Evolutionary conservation across 108 stramenopile genomes (phyloP), one percentile per base, ranked within the genome.

Genomic region (Discostella pseudostelligera): DNA sequence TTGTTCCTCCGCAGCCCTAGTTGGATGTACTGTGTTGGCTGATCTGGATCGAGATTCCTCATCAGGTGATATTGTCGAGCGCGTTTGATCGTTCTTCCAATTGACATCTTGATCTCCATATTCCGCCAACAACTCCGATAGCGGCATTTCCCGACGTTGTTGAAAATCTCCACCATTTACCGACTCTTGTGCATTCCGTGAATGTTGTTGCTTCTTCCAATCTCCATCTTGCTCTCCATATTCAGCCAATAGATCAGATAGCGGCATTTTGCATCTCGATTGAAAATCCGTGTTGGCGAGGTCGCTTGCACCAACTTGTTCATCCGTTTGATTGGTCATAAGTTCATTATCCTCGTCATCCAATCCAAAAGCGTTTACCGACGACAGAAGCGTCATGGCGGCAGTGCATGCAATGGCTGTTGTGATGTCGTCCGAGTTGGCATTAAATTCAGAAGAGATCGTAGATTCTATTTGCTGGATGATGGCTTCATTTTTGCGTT

Each of bases 71-170:
- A 26, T 24, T 22, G 24, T 28, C 13, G 54, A 3, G 2, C 50
- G 44, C n/a, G 62, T 22, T 12, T 55, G 32, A 32, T 60, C 49
- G 22, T 77, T 61, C 58, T 82, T 80, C 83, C 81, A 93, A 66
- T 93, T 60, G 21, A 61, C 72, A 76, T 93, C 92, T 57, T 79
- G 70, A 50, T 87, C 76, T 39, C 89, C 92, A 56, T 87, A 90
- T 21, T 89, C 88, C 16, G 71, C 72, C 59, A 90, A 50, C 13
- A 93, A 58, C 9, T 83, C 79, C 14, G 75, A 59, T 49, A 85
- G 43, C 3, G 77, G 72, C 62, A 67, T 51, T 49, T 57, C 40
- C 11, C 53, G 45, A 13, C 69, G 59, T 50, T 59, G 56, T 39
- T 36, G 39, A 48, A 78, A 71, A 25, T 78, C 60, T 29, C 39